Conservation (phyloP, 2,329 filamentous ascomycete species). For the Ceratocystis huliohia region DNA sequence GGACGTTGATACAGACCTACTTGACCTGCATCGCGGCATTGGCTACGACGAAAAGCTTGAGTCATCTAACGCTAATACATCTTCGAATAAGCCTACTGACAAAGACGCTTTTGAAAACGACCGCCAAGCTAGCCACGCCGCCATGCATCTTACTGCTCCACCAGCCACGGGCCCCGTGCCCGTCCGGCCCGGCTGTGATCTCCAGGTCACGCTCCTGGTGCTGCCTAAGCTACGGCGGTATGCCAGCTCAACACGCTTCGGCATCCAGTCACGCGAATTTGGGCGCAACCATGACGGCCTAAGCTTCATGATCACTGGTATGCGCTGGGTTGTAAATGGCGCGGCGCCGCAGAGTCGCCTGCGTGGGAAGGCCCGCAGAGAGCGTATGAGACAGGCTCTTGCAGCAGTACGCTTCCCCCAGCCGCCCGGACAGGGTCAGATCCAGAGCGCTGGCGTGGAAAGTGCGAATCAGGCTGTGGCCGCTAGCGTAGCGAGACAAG, state of each 20-base stretch:
- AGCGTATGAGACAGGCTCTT: constrained; percentile 45
- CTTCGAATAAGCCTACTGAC: constrained; percentile 25
- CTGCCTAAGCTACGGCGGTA: constrained; percentile 71
- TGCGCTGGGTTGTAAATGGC: constrained; percentile 76
- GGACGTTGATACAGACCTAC: constrained; percentile 56
- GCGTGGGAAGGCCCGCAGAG: constrained; percentile 42
- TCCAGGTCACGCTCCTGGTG: constrained; percentile 77
- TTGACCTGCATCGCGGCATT: constrained; percentile 41
- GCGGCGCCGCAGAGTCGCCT: constrained; percentile 45
- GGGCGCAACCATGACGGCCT: constrained; percentile 68
- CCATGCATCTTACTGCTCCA: constrained; percentile 39
- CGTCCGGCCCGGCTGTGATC: constrained; percentile 56
- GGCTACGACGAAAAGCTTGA: constrained; percentile 12
- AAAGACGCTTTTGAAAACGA: constrained; percentile 29
- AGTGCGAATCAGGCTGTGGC: neutral
- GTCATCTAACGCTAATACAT: neutral
- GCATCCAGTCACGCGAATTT: constrained; percentile 72
- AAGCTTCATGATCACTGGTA: constrained; percentile 70
- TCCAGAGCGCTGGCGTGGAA: too few species aligned
- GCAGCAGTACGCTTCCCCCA: constrained; percentile 31
- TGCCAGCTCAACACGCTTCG: constrained; percentile 59
- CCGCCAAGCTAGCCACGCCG: constrained; percentile 25
- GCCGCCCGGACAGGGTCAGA: neutral
- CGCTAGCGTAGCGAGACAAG: neutral
- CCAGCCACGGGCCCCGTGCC: constrained; percentile 49